These are phyloP conservation scores for Apiospora kogelbergensis DNA, from an alignment of 2,329 filamentous ascomycete genomes.

Conservation along the genomic window DNA sequence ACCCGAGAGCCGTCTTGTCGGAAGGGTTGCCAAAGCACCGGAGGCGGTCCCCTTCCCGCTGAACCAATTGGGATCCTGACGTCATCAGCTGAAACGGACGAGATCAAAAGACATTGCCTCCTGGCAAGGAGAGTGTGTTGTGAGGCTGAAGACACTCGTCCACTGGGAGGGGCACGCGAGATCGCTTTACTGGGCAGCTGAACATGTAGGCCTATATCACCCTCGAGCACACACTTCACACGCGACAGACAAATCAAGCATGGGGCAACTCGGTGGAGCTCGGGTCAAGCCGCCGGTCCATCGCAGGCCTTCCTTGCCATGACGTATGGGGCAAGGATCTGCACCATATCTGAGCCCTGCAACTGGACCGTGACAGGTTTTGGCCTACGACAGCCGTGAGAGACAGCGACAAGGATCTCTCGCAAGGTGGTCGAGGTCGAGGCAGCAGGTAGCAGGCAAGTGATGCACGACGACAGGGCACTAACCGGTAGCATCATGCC, in stretches of 20 bases:
- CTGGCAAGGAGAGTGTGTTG: neutral
- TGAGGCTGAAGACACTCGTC: neutral
- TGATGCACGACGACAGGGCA: neutral
- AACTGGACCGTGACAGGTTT: neutral
- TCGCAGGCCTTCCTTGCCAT: neutral
- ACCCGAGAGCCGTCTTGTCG: neutral
- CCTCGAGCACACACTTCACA: neutral
- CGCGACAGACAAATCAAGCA: neutral
- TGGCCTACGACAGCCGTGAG: neutral
- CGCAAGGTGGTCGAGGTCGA: too few relatives aligned
- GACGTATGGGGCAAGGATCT: neutral
- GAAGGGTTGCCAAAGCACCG: neutral
- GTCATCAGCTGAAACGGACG: constrained; percentile 1
- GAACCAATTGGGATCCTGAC: neutral
- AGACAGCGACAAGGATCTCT: neutral
- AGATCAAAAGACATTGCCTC: neutral
- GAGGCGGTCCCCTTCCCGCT: neutral
- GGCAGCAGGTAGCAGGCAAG: neutral
- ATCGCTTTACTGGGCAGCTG: neutral
- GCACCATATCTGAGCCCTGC: neutral
- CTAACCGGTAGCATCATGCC: constrained; percentile 2
- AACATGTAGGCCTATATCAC: neutral
- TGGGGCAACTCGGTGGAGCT: neutral
- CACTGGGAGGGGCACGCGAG: neutral
- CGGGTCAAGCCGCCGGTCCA: constrained; percentile 4